Percentiles rank a stretch among this genome's conserved stretches.
Evolutionary conservation across 1,284 basidiomycete genomes (phyloP).

Genomic region (Quambalaria eucalypti): DNA sequence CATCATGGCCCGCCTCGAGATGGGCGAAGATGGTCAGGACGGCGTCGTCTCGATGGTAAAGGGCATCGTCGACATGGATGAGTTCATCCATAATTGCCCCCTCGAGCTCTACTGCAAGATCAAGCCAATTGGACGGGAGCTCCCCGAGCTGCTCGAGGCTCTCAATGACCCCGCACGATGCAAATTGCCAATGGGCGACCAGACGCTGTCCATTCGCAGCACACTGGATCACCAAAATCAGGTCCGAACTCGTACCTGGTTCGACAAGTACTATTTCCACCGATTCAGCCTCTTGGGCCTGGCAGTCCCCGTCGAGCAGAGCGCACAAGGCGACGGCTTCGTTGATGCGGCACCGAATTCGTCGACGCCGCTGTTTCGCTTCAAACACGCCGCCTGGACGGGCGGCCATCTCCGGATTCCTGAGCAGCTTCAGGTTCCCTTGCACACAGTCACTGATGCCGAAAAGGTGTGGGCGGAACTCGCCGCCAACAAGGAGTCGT

Average conservation of each 20-base stretch:
- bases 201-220: not conserved
- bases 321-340: too few relatives aligned
- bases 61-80: conserved; percentile 16
- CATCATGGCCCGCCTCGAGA: not conserved
- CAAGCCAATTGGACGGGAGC: not conserved
- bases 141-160: not conserved
- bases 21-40: not conserved
- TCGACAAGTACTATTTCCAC: not conserved
- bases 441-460: too few relatives aligned
- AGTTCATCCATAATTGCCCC: conserved; percentile 13
- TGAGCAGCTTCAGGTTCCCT: too few relatives aligned
- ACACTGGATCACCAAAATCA: not conserved
- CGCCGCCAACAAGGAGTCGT: too few relatives aligned
- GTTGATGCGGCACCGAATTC: too few relatives aligned
- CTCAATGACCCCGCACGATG: not conserved
- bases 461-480: too few relatives aligned
- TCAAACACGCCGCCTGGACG: not conserved
- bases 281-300: not conserved
- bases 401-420: too few relatives aligned
- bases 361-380: not conserved
- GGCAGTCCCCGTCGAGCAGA: not conserved
- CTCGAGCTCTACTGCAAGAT: conserved; percentile 4
- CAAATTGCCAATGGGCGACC: not conserved
- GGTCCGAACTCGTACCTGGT: not conserved
- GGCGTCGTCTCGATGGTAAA: conserved; percentile 9